A percentile compares a stretch with the other conserved stretches of the same genome.
phyloP scores from a whole-genome alignment of 2,329 filamentous ascomycete species.

The Aureobasidium sp. region DNA sequence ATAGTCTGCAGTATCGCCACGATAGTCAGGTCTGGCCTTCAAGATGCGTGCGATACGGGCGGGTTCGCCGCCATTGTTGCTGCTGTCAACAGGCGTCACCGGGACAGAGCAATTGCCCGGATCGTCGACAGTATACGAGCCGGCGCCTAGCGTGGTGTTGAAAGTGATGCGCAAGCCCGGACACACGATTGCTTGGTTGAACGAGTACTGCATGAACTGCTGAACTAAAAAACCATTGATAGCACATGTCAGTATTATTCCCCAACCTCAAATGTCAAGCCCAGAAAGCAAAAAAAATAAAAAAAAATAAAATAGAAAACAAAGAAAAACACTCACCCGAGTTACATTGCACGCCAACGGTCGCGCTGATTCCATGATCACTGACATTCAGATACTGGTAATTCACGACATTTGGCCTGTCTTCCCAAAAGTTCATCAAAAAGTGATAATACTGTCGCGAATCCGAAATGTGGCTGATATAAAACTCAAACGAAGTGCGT shows the following conservation, averaged over 20 bases:
- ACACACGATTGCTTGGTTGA: conserved; percentile 14
- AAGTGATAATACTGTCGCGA: conserved; percentile 21
- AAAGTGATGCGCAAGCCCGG: conserved; percentile 7
- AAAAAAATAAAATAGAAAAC: no score
- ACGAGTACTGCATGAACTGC: conserved; percentile 9
- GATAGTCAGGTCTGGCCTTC: background rate
- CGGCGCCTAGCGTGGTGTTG: background rate
- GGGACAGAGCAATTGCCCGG: background rate
- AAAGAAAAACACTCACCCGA: background rate
- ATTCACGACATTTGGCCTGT: conserved; percentile 8
- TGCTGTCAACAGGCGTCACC: background rate
- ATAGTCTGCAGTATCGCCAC: background rate
- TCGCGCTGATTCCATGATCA: conserved; percentile 15
- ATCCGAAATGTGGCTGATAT: conserved; percentile 12
- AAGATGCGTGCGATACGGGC: background rate
- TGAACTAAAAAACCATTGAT: background rate
- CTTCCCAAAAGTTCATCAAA: conserved; percentile 5
- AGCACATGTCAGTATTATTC: no score
- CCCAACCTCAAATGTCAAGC: no score
- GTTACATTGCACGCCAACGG: conserved; percentile 16
- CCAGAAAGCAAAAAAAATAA: no score
- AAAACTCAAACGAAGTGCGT: conserved; percentile 20
- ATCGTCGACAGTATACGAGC: background rate
- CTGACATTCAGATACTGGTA: conserved; percentile 19
- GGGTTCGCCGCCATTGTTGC: background rate